These are phyloP conservation scores for Fusarium virguliforme DNA, from an alignment of 2,329 filamentous ascomycete species.

Conservation along the genomic window DNA sequence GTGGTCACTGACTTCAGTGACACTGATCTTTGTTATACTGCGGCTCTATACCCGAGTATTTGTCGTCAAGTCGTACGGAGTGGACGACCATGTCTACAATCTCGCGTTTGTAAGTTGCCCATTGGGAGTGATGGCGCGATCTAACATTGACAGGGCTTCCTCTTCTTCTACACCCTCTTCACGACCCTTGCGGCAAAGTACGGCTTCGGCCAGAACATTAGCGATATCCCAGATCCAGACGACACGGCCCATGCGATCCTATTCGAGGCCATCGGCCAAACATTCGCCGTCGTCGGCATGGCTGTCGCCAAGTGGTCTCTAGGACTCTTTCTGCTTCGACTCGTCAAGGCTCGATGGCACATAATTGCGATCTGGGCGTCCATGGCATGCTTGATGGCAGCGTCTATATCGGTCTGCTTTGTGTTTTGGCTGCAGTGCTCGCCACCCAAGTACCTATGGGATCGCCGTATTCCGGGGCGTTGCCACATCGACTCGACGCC, in stretches of 20 bases:
- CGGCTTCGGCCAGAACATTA: constrained; percentile 56
- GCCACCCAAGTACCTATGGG: constrained; percentile 44
- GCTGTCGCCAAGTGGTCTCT: constrained; percentile 59
- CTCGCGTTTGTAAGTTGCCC: constrained; percentile 37
- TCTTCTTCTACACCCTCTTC: constrained; percentile 56
- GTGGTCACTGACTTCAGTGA: constrained; percentile 48
- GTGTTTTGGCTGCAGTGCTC: constrained; percentile 41
- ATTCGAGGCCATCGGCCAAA: constrained; percentile 55
- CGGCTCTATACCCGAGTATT: constrained; percentile 57
- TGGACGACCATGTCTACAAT: constrained; percentile 57
- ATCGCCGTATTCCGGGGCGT: constrained; percentile 35
- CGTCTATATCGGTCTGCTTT: constrained; percentile 37
- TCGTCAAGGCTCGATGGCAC: constrained; percentile 56
- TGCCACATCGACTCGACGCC: constrained; percentile 43
- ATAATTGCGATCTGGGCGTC: constrained; percentile 56
- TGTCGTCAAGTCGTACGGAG: constrained; percentile 52
- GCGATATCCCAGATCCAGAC: constrained; percentile 40
- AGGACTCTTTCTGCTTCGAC: constrained; percentile 58
- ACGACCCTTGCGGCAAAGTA: constrained; percentile 51
- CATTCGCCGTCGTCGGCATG: constrained; percentile 59
- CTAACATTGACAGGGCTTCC: constrained; percentile 37
- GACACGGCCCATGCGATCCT: constrained; percentile 50
- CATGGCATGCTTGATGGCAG: constrained; percentile 44
- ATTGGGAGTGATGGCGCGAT: neutral
- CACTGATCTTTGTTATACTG: constrained; percentile 54